Evolutionary conservation across 208 protist genomes (phyloP), one percentile per base, ranked within the genome.

Genomic region (Sergeia podlipaevii): DNA sequence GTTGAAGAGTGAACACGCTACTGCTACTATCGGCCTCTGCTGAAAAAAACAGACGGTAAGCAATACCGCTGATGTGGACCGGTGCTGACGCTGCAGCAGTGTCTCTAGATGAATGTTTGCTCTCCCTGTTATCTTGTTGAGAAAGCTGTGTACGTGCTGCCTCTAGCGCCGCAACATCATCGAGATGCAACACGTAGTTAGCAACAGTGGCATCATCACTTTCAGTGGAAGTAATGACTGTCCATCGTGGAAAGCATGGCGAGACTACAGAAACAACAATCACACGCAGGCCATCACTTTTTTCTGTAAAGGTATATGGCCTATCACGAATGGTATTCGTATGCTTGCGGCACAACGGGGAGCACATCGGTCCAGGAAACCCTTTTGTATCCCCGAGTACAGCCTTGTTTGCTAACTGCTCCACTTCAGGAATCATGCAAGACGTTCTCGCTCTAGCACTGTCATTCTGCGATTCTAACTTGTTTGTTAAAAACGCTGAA

Each of bases 291-390:
- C 85, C 85, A 65, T 92, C 85, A 44, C 80, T 89, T 53, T 92
- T 92, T 50, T 92, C 80, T 4, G 80, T 89, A 15, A 92, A 53
- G 10, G 71, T 74, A 63, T 89, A 92, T 32, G 30, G n/a, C 2
- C 53, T 34, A 28, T 54, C 33, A 3, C 46, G 54, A 23, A 85
- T 36, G 28, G 37, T 20, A 0, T 23, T n/a, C 37, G 65, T 32
- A 59, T 89, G 61, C 24, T 61, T 57, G 36, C 77, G 80, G n/a
- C 75, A 63, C 28, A 92, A 46, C 17, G 85, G 85, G 5, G 72
- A 80, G 63, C 85, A 92, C 45, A 89, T 70, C 20, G 85, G 79
- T 0, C 85, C 85, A 4, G 80, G 80, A 45, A 92, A 92, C 34
- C 71, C 72, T 1, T 39, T 33, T 1, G 34, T 15, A 10, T 66